phyloP scores from a whole-genome alignment of 805 yeast genomes.

The Jamesozyma spencerorum region DNA sequence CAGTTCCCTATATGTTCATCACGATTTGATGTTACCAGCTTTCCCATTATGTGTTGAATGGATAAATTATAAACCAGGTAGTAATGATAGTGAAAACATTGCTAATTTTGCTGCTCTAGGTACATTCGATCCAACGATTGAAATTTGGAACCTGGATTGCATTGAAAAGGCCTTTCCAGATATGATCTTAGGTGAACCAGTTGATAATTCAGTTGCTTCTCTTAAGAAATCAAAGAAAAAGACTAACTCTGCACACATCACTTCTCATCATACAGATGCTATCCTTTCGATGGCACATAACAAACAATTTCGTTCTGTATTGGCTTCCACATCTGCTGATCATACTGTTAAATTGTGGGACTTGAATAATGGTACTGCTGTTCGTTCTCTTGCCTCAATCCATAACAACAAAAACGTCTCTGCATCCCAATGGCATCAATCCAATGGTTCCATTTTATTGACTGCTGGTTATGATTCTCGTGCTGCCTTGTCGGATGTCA shows the following conservation, averaged over 20 bases:
- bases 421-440: constrained; percentile 75
- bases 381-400: constrained; percentile 55
- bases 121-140: constrained; percentile 95
- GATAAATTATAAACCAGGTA: constrained; percentile 67
- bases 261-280: constrained; percentile 87
- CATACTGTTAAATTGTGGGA: constrained; percentile 95
- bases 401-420: constrained; percentile 81
- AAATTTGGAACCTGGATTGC: constrained; percentile 90
- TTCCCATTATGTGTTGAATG: constrained; percentile 96
- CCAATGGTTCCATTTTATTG: constrained; percentile 57
- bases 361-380: constrained; percentile 62
- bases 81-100: constrained; percentile 38
- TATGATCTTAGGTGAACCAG: constrained; percentile 75
- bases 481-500: constrained; percentile 74
- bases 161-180: constrained; percentile 94
- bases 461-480: constrained; percentile 92
- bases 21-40: constrained; percentile 92
- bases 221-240: constrained; percentile 42
- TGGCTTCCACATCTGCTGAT: constrained; percentile 94
- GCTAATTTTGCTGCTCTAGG: constrained; percentile 96
- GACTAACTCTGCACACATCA: constrained; percentile 41
- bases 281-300: constrained; percentile 82
- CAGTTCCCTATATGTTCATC: constrained; percentile 80
- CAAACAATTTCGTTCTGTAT: constrained; percentile 66
- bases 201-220: constrained; percentile 31